These are phyloP conservation scores for Sporothrix luriei DNA, from an alignment of 2,329 filamentous ascomycete genomes.

Conservation along the genomic window DNA sequence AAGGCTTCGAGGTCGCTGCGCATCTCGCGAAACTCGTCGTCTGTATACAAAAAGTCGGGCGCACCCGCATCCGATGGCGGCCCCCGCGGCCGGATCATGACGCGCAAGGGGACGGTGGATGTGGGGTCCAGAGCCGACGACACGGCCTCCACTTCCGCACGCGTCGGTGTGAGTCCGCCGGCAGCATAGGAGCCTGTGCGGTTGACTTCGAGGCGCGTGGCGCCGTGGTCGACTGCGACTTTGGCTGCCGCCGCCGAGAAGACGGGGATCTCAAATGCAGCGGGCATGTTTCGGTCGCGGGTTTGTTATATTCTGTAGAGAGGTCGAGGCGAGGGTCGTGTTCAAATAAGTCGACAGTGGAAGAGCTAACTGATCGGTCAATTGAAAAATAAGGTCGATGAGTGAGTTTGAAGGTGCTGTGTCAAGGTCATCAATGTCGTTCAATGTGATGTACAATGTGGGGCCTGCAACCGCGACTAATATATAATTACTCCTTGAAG, in stretches of 20 bases:
- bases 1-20: constrained; percentile 45
- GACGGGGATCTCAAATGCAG: constrained; percentile 54
- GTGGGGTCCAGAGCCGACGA: not conserved
- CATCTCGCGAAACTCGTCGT: constrained; percentile 52
- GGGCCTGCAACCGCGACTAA: not conserved
- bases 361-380: not conserved
- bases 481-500: not conserved
- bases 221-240: constrained; percentile 49
- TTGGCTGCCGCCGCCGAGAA: constrained; percentile 52
- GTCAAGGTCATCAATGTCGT: not conserved
- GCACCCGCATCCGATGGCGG: constrained; percentile 37
- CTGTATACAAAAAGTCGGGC: constrained; percentile 55
- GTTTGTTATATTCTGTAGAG: not conserved
- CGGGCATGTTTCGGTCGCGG: constrained; percentile 2
- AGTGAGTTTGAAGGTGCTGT: not conserved
- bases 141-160: constrained; percentile 46
- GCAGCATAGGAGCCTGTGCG: constrained; percentile 52
- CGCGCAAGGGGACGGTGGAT: constrained; percentile 49
- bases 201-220: constrained; percentile 58
- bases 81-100: constrained; percentile 60
- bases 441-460: constrained; percentile 4
- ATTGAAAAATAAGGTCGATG: not conserved
- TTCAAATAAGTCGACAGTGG: not conserved
- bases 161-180: constrained; percentile 56
- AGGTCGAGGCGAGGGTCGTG: not conserved